Evolutionary conservation across 441 rosid species (phyloP).

Genomic region (Adansonia rubrostipa): DNA sequence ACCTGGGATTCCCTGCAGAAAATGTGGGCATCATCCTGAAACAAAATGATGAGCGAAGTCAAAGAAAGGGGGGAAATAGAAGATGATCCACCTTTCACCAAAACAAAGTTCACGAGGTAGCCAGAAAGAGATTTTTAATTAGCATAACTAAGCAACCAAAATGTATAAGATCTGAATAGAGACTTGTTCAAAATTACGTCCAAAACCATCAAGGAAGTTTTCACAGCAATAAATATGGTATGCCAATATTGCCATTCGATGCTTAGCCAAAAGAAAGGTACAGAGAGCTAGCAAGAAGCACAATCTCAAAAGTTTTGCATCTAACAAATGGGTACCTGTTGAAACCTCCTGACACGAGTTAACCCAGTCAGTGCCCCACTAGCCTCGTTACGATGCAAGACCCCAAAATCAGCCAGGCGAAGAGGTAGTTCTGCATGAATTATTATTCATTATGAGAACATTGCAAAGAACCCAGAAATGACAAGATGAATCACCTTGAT

Average conservation of each 20-base stretch:
- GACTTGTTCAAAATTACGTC: not conserved
- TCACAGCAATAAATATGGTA: not conserved
- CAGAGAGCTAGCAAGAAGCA: not conserved
- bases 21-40: conserved; percentile 94
- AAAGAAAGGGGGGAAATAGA: not conserved
- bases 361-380: conserved; percentile 98
- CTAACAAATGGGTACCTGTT: conserved; percentile 60
- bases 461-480: conserved; percentile 11
- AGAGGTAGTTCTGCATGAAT: conserved; percentile 80
- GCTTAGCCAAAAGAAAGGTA: conserved; percentile 17
- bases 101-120: not conserved
- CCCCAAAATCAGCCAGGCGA: conserved; percentile 89
- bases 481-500: not conserved
- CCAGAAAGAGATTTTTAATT: not conserved
- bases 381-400: conserved; percentile 97
- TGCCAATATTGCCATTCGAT: not conserved
- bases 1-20: conserved; percentile 94
- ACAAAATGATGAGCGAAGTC: conserved; percentile 27
- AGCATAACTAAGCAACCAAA: not conserved
- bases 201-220: not conserved
- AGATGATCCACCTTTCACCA: no score
- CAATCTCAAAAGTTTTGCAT: conserved; percentile 3
- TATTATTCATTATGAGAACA: conserved; percentile 12
- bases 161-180: not conserved
- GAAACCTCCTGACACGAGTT: conserved; percentile 97